Evolutionary conservation across 148 eudicot genomes (phyloP).

Genomic region (Diospyros kaki): DNA sequence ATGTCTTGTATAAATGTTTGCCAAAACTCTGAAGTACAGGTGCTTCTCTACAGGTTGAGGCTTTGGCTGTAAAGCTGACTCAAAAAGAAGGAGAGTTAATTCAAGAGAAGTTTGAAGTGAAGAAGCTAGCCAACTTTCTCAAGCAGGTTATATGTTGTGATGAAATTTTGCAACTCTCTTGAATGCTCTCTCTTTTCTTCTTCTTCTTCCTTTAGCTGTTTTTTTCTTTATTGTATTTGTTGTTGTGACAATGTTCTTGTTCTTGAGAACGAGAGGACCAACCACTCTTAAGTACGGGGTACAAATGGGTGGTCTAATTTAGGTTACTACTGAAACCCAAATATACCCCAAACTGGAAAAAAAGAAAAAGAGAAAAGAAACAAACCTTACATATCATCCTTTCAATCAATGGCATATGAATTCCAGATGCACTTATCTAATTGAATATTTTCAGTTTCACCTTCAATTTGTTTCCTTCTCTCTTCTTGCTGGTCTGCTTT

Average conservation of each 20-base stretch:
- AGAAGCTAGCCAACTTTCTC: constrained; percentile 75
- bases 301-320: neutral
- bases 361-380: neutral
- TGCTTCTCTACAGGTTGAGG: constrained; percentile 64
- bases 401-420: no score
- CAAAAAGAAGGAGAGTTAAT: constrained; percentile 94
- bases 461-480: neutral
- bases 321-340: neutral
- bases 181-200: neutral
- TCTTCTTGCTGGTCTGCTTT: neutral
- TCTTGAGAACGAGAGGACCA: no score
- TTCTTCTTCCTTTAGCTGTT: neutral
- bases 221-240: neutral
- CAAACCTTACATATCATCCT: no score
- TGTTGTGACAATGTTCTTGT: no score
- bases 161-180: neutral
- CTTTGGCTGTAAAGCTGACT: constrained; percentile 91
- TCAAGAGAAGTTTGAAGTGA: constrained; percentile 97
- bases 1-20: neutral
- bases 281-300: neutral
- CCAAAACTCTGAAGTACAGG: neutral
- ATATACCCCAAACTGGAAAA: neutral
- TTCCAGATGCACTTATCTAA: neutral
- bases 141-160: constrained; percentile 60
- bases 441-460: neutral